A percentile compares a stretch with the other conserved stretches of the same genome.
phyloP scores from a whole-genome alignment of 352 stramenopile genomes.

The Thraustotheca clavata region DNA sequence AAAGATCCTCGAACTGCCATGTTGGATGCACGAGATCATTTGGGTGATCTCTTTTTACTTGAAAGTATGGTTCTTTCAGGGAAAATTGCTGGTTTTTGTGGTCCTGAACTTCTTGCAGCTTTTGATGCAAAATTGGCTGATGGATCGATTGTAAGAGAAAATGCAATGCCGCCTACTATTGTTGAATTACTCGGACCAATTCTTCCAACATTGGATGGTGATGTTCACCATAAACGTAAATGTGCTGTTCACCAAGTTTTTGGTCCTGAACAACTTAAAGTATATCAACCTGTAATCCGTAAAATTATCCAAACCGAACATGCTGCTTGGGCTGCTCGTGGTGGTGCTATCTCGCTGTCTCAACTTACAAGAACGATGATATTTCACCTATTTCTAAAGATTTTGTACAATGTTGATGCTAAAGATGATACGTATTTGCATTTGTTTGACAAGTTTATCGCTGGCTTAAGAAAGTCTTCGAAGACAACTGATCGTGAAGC shows the following conservation, averaged over 20 bases:
- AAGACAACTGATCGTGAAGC: neutral
- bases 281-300: conserved; percentile 11
- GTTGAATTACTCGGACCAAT: conserved; percentile 9
- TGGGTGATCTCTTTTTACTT: conserved; percentile 15
- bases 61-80: conserved; percentile 1
- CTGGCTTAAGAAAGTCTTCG: neutral
- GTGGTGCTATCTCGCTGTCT: conserved; percentile 11
- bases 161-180: neutral
- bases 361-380: neutral
- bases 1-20: conserved; percentile 5
- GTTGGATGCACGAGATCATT: neutral
- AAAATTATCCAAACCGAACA: conserved; percentile 11
- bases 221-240: neutral
- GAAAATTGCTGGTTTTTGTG: conserved; percentile 11
- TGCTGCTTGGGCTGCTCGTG: conserved; percentile 1
- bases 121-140: conserved; percentile 1
- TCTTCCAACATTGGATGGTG: conserved; percentile 6
- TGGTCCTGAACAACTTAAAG: neutral
- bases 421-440: neutral
- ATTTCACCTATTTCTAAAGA: conserved; percentile 8
- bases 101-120: neutral
- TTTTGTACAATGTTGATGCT: conserved; percentile 12
- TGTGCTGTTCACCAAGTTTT: neutral
- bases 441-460: conserved; percentile 1
- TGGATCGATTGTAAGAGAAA: neutral